Base-by-base conservation (phyloP, 2,329 filamentous ascomycete species). In the Colletotrichum truncatum region DNA sequence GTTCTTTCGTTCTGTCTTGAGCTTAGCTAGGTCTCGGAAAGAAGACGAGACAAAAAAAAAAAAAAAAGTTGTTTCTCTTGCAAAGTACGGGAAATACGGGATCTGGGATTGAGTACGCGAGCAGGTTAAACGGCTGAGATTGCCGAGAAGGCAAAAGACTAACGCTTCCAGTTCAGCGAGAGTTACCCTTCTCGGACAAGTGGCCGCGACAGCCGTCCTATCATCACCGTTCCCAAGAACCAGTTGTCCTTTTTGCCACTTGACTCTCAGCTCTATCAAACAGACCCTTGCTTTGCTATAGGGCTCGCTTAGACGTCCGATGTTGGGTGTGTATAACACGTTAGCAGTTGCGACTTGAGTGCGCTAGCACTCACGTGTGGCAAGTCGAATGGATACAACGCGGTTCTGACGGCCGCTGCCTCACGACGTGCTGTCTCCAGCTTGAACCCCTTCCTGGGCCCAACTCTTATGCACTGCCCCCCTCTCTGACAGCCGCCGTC, bases 401-500 rank as follows among this genome's bases (percentile, higher is more conserved):
- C 16, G 54, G 32, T 55, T 49, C 30, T 21, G 34, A 61, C 56
- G 49, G 30, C 32, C 34, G 36, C 56, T 51, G 34, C 49, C 21
- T 54, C 41, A 32, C 39, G 39, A 45, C 14, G 18, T n/a, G 18
- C n/a, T 11, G 38, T 41, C 18, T 36, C 18, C 30, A 9, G 28
- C 39, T 32, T 23, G 34, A 28, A 28, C 26, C 30, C n/a, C 39
- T 36, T 38, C 23, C 54, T 48, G 51, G 41, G 43, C 34, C 49
- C 41, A 55, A 62, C 49, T 28, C 46, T 26, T 23, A 62, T 41
- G 39, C 48, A 39, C 39, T 14, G 53, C 32, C 16, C 45, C 30
- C 28, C 28, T n/a, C 39, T 55, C 62, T 62, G 62, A 55, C 62
- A 65, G 62, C 62, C 62, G 57, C 49, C 62, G 62, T 65, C 62